These are phyloP conservation scores for Ananas comosus DNA, from an alignment of 176 grass and related monocot species.

Conservation along the genomic window DNA sequence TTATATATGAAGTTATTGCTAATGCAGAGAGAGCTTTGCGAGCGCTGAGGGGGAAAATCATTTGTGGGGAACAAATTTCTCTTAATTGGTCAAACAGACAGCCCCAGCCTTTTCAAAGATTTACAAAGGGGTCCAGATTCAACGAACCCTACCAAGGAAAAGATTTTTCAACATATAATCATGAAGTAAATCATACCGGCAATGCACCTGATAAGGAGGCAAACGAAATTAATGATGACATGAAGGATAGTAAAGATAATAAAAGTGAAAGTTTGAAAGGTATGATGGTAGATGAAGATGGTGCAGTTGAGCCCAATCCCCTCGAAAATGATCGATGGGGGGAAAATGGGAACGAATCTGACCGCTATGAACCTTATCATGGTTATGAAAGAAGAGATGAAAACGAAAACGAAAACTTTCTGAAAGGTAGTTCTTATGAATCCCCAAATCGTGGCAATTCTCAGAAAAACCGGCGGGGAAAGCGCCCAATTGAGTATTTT, in stretches of 20 bases:
- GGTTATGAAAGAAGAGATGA: slow-evolving; percentile 34
- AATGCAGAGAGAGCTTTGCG: slow-evolving; percentile 39
- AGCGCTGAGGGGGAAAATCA: slow-evolving; percentile 19
- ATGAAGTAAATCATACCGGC: neutral
- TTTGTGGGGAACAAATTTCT: slow-evolving; percentile 43
- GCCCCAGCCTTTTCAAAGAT: slow-evolving; percentile 25
- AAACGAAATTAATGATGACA: slow-evolving; percentile 4
- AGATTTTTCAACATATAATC: slow-evolving; percentile 8
- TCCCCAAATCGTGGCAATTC: slow-evolving; percentile 9
- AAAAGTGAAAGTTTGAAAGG: slow-evolving; percentile 15
- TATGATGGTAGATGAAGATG: slow-evolving; percentile 19
- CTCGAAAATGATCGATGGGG: slow-evolving; percentile 49
- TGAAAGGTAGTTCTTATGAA: slow-evolving; percentile 23
- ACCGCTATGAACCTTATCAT: slow-evolving; percentile 52
- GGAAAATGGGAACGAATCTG: slow-evolving; percentile 25
- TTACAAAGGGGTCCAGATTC: slow-evolving; percentile 22
- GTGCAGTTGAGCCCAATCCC: slow-evolving; percentile 15
- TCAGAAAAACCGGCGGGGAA: slow-evolving; percentile 19
- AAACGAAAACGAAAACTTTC: slow-evolving; percentile 14
- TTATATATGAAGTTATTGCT: slow-evolving; percentile 31
- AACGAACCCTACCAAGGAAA: slow-evolving; percentile 13
- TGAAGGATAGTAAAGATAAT: slow-evolving; percentile 10
- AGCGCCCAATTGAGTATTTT: slow-evolving; percentile 17
- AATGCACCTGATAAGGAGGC: slow-evolving; percentile 15
- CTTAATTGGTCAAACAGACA: slow-evolving; percentile 53